Evolutionary conservation across 2,329 filamentous ascomycete species (phyloP), one percentile per base, ranked within the genome.

Genomic region (Paracoccidioides lutzii): DNA sequence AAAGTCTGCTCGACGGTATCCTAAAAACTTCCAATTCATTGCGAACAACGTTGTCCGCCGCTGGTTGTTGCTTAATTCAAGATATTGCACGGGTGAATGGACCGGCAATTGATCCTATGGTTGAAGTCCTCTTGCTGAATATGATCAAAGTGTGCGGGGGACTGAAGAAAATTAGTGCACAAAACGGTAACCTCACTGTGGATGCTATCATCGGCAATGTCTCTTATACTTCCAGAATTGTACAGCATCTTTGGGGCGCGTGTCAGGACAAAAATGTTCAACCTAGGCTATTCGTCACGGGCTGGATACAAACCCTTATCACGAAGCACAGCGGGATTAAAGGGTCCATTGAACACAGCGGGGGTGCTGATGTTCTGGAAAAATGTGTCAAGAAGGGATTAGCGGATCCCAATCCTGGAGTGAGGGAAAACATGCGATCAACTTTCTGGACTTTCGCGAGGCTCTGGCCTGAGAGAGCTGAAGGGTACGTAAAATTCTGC

Each of bases 251-350:
- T 50, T 87, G 83, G 75, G 74, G 76, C 54, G 90, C 91, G 30
- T 86, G 81, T 59, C 86, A 94, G 67, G 91, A 98, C 74, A 97
- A 96, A 75, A 97, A 96, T 66, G 85, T 90, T 2, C 87, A 93
- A 65, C 85, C 90, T 14, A 83, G 93, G 59, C 81, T 81, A 1
- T 95, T 85, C 69, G 85, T 84, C 1, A 78, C 86, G 2, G 84
- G 80, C 6, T 98, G 93, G 93, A 73, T 97, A 35, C 87, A 84
- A 70, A 94, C 85, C 0, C 71, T 97, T 22, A 73, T 98, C 42
- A 84, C 79, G 62, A 88, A 88, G 63, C 87, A 94, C 67, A 75
- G 81, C 0, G 78, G 62, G 22, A 88, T 95, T 71, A 95, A 90
- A 72, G 81, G 76, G 59, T 83, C 89, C 43, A 78, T 97, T 58